Percentiles rank a stretch among this genome's conserved stretches.
Conservation (phyloP, 805 yeast species). For the Deakozyma indianensis region DNA sequence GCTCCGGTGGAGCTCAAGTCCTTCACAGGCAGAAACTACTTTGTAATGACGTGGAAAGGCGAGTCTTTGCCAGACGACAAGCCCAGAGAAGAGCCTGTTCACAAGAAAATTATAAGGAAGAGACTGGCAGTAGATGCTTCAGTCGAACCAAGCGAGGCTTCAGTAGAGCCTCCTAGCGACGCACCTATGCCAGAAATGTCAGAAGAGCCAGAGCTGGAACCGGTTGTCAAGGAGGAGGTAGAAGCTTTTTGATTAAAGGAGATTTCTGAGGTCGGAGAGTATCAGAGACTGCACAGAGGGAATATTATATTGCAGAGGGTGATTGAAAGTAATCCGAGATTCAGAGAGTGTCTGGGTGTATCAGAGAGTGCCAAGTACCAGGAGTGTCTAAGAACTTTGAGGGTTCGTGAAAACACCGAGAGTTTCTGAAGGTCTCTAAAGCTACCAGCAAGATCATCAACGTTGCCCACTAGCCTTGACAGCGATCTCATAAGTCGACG, state of each 20-base stretch:
- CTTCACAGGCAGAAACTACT: conserved; percentile 31
- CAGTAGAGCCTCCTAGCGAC: background rate
- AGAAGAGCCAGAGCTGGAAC: background rate
- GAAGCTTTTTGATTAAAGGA: background rate
- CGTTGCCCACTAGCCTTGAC: no score
- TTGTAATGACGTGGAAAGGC: conserved; percentile 27
- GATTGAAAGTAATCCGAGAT: no score
- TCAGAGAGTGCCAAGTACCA: no score
- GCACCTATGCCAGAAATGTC: background rate
- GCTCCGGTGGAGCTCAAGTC: conserved; percentile 26
- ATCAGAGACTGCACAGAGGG: no score
- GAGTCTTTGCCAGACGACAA: conserved; percentile 9
- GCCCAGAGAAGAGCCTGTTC: background rate
- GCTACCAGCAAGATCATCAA: no score
- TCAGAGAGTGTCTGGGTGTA: no score
- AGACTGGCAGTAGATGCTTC: background rate
- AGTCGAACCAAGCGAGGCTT: background rate
- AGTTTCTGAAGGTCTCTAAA: no score
- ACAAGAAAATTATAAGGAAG: conserved; percentile 2
- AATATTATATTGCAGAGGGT: no score
- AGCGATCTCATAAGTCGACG: no score
- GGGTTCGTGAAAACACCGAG: no score
- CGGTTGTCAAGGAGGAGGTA: background rate
- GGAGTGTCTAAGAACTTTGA: no score
- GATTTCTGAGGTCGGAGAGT: no score